Percentiles rank a stretch among this genome's conserved stretches.
These are phyloP conservation scores for Clohesyomyces aquaticus DNA, from an alignment of 495 filamentous ascomycete genomes.

Conservation along the genomic window DNA sequence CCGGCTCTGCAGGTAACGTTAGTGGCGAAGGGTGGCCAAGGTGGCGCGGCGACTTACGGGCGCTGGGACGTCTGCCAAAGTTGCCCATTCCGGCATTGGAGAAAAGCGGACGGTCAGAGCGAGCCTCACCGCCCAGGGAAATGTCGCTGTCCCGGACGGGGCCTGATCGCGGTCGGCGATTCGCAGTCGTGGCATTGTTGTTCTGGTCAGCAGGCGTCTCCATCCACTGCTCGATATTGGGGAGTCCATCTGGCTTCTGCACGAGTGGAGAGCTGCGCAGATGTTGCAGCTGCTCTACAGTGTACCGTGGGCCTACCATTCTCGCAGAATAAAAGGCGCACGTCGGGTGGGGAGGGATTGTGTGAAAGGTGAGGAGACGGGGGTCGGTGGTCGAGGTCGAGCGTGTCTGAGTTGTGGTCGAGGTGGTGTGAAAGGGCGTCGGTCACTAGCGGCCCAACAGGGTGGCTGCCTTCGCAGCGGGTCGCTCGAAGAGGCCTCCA, in stretches of 20 bases:
- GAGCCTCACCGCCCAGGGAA: slow-evolving; percentile 22
- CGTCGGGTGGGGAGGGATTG: background rate
- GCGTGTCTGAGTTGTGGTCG: background rate
- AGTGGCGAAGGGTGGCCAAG: slow-evolving; percentile 5
- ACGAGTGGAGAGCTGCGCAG: slow-evolving; percentile 85
- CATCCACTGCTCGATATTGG: slow-evolving; percentile 97
- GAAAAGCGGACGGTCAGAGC: slow-evolving; percentile 24
- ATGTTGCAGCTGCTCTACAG: slow-evolving; percentile 73
- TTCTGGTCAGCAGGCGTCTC: slow-evolving; percentile 51
- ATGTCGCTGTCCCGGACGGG: slow-evolving; percentile 18
- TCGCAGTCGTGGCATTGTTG: slow-evolving; percentile 13
- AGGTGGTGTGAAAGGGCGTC: background rate
- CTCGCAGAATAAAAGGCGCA: background rate
- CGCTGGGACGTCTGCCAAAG: slow-evolving; percentile 66
- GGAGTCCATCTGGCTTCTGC: slow-evolving; percentile 76
- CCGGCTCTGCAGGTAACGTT: slow-evolving; percentile 54
- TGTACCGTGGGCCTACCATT: slow-evolving; percentile 59
- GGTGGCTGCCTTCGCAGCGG: slow-evolving; percentile 32
- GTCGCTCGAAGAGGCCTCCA: background rate
- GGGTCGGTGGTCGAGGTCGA: background rate
- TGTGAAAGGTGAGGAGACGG: slow-evolving; percentile 3
- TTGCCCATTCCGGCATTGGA: slow-evolving; percentile 51
- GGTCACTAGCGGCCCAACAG: slow-evolving; percentile 5
- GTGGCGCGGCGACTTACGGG: slow-evolving; percentile 49
- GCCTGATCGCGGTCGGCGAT: slow-evolving; percentile 24